Conservation (phyloP, 176 grass and related monocot species). For the Musa beccarii region DNA sequence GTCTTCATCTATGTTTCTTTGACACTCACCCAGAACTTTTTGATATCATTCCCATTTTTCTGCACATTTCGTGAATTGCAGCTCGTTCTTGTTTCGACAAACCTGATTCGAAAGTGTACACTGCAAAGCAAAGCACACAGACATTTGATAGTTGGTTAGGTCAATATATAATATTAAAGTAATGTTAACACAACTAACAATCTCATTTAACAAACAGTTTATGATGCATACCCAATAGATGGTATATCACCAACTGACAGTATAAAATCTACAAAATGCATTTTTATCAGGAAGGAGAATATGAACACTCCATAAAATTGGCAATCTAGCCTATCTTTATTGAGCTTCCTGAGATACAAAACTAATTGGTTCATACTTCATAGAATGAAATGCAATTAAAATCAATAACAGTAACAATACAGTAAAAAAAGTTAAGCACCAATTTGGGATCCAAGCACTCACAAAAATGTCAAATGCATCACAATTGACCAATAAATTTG, state of each 20-base stretch:
- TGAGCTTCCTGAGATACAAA: too few species aligned
- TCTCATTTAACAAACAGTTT: neutral
- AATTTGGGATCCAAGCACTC: too few species aligned
- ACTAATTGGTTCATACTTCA: too few species aligned
- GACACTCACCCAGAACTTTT: slow-evolving; percentile 81
- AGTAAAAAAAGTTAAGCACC: too few species aligned
- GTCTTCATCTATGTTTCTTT: neutral
- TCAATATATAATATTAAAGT: slow-evolving; percentile 9
- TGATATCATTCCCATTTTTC: slow-evolving; percentile 75
- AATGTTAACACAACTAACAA: neutral
- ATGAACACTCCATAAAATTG: too few species aligned
- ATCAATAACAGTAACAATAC: too few species aligned
- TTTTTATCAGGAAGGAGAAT: neutral
- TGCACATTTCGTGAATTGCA: slow-evolving; percentile 58
- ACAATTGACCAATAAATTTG: too few species aligned
- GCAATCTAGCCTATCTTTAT: too few species aligned
- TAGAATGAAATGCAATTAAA: too few species aligned
- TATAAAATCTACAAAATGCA: neutral
- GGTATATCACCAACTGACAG: neutral
- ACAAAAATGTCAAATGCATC: too few species aligned
- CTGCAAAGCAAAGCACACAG: slow-evolving; percentile 34
- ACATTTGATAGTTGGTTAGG: slow-evolving; percentile 6
- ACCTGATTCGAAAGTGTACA: slow-evolving; percentile 55
- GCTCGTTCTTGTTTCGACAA: slow-evolving; percentile 56
- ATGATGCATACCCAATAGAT: neutral